phyloP scores from a whole-genome alignment of 2,329 filamentous ascomycete species.

The Diatrype stigma region DNA sequence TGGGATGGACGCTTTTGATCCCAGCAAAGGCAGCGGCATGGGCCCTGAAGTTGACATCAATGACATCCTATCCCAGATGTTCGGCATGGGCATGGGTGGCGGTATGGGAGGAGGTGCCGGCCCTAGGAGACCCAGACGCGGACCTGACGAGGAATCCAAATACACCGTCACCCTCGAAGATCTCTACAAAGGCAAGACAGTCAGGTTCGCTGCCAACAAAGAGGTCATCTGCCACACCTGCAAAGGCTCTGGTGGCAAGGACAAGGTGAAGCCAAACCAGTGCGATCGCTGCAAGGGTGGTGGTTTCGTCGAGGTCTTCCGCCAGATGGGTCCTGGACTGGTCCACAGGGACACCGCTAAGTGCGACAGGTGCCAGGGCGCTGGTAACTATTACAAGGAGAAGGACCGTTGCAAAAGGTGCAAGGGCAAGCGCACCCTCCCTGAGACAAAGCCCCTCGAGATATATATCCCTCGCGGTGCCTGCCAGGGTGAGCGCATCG shows the following conservation, averaged over 20 bases:
- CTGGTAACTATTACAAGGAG: constrained; percentile 84
- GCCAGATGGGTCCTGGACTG: constrained; percentile 81
- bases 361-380: constrained; percentile 79
- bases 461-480: constrained; percentile 91
- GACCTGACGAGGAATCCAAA: constrained; percentile 80
- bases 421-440: constrained; percentile 83
- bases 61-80: constrained; percentile 92
- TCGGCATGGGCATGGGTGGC: constrained; percentile 61
- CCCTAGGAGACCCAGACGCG: constrained; percentile 62
- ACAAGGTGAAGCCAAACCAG: constrained; percentile 77
- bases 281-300: constrained; percentile 83
- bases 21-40: constrained; percentile 59
- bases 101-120: constrained; percentile 32
- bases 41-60: constrained; percentile 78
- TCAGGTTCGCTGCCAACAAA: constrained; percentile 94
- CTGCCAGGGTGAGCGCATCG: constrained; percentile 82
- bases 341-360: constrained; percentile 74
- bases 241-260: constrained; percentile 85
- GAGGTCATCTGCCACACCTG: constrained; percentile 84
- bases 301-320: constrained; percentile 72
- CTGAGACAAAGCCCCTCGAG: constrained; percentile 91
- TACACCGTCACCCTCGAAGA: constrained; percentile 92
- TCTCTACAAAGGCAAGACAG: constrained; percentile 97
- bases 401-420: constrained; percentile 99
- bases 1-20: constrained; percentile 94